phyloP scores from a whole-genome alignment of 306 rosid species.

The Casuarina glauca region DNA sequence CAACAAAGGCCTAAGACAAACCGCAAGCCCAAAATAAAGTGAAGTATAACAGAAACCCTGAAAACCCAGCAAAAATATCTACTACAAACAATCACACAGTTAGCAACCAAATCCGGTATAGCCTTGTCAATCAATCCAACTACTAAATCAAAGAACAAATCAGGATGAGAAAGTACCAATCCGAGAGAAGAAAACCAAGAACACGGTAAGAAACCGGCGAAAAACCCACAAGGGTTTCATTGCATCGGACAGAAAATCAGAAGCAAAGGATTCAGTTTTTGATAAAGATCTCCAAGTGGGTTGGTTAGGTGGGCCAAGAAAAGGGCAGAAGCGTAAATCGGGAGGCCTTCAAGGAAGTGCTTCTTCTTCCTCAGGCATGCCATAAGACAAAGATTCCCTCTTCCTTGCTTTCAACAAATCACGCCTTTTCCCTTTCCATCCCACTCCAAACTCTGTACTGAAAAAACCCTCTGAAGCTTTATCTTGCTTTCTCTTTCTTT shows the following conservation, averaged over 20 bases:
- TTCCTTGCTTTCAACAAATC: neutral
- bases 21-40: neutral
- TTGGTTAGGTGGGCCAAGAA: constrained; percentile 38
- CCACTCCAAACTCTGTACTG: constrained; percentile 4
- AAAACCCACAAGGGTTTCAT: constrained; percentile 41
- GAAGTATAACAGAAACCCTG: neutral
- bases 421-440: neutral
- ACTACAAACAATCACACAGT: neutral
- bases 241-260: constrained; percentile 25
- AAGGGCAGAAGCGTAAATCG: constrained; percentile 33
- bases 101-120: constrained; percentile 4
- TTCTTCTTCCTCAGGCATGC: constrained; percentile 61
- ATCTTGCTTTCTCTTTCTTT: neutral
- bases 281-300: constrained; percentile 30
- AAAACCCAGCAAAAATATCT: constrained; percentile 5
- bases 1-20: constrained; percentile 22
- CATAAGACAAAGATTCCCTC: constrained; percentile 54
- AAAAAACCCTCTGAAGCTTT: constrained; percentile 5
- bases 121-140: neutral
- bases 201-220: constrained; percentile 28
- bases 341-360: constrained; percentile 24
- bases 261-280: constrained; percentile 26
- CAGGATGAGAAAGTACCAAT: constrained; percentile 54
- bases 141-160: neutral
- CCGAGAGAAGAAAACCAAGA: constrained; percentile 50